Evolutionary conservation across 257 asterid genomes (phyloP), one percentile per base, ranked within the genome.

Genomic region (Nicotiana tabacum): DNA sequence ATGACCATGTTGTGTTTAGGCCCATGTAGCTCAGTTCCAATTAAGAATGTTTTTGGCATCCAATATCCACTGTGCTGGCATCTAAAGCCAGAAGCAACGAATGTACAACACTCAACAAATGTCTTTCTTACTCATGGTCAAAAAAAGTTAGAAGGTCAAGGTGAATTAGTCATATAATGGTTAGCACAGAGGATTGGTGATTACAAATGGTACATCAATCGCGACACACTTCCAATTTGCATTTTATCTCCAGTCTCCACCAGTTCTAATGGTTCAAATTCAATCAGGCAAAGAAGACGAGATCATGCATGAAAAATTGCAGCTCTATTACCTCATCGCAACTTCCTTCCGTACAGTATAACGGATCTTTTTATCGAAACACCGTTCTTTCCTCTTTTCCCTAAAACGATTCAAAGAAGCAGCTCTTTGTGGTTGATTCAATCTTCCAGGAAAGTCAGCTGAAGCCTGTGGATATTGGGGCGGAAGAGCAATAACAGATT

Each of bases 291-390:
- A 1, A 13, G 39, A 48, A 74, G 27, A 48, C 39, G 48, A 13
- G 39, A 27, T 76, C 64, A 76, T 64, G 33, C 57, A 78, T 13
- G 15, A 4, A 37, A 82, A 16, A 62, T 30, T 64, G 27, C 60
- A 84, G 78, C 61, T 69, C 58, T 24, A 81, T 81, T 90, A 96
- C 99, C 98, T 92, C 82, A 92, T 94, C 43, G 99, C 99, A 89
- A 96, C 99, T 90, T 96, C 99, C 91, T 94, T 94, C 85, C 99
- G 91, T 74, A 96, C 99, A 33, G 94, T 90, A 83, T 96, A 96
- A 13, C 99, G 98, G 48, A 94, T 96, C 88, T 93, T 96, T 89
- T 96, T 96, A 66, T 94, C 98, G 82, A 91, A 96, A 86, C 98
- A 94, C 29, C 99, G 84, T 65, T 96, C 99, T 89, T 96, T 96